Evolutionary conservation across 164 flowering plant genomes (phyloP), one percentile per base, ranked within the genome.

Genomic region (Platanus orientalis): DNA sequence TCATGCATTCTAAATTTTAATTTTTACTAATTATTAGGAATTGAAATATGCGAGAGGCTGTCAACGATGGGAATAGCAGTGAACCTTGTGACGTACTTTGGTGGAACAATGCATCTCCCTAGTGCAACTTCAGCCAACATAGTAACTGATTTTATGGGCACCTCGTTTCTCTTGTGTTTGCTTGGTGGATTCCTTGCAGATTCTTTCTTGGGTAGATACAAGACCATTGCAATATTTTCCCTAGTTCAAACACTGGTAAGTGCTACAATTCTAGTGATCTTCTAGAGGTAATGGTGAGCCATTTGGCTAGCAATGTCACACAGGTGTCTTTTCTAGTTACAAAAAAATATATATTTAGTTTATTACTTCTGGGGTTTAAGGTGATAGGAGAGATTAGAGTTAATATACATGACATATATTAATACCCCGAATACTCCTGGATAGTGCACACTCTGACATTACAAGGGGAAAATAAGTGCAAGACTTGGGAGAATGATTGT

Each of bases 51-150:
- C 45, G 97, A 94, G 73, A 84, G 97, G 80, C 88, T 94, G 0
- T 81, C 97, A 6, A 87, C 97, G 0, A 87, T 94, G 89, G 98
- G 94, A 63, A 90, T 94, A 53, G 96, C 92, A 21, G 97, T 94
- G 57, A 94, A 94, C 75, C 78, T 93, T 6, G 97, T 93, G 74
- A 93, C 97, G 13, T 94, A 90, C 73, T 68, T 94, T 68, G 60
- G 44, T 32, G 85, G 86, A 25, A 86, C 91, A 12, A 84, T 94
- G 96, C 97, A 89, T 72, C 76, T 89, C 11, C 84, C 92, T 0
- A 90, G 95, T 60, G 70, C 96, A 17, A 74, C 82, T 19, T 81
- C 98, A 3, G 96, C 97, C n/a, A 90, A 86, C 40, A 78, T 73
- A 10, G 97, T 94, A 2, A 86, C 97, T 0, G 89, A 90, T 62